Percentiles rank a stretch among this genome's conserved stretches.
Evolutionary conservation across 805 yeast species (phyloP).

Genomic region (Saccharomycopsis amapae): DNA sequence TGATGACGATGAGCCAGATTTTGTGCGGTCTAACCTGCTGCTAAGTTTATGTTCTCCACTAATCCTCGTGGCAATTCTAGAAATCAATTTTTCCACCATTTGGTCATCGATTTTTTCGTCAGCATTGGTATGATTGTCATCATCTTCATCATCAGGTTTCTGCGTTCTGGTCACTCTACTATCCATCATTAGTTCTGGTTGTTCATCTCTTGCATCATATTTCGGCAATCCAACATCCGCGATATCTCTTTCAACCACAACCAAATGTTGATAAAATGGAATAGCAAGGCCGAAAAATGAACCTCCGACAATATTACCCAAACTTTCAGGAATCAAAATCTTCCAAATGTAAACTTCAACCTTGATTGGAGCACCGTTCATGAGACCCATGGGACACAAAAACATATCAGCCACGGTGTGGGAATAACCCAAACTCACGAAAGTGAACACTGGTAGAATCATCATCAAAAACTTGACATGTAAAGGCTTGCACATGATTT

Average conservation of each 20-base stretch:
- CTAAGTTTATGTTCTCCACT: too few relatives aligned
- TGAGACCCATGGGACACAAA: conserved; percentile 53
- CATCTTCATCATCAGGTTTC: not conserved
- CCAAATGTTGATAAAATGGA: conserved; percentile 69
- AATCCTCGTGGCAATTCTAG: too few relatives aligned
- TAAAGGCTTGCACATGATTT: conserved; percentile 69
- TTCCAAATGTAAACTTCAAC: conserved; percentile 70
- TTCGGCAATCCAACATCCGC: conserved; percentile 53
- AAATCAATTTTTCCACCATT: too few relatives aligned
- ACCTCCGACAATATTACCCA: conserved; percentile 83
- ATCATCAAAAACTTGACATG: conserved; percentile 67
- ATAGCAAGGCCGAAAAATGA: conserved; percentile 51
- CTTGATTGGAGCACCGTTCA: conserved; percentile 53
- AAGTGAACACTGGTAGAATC: conserved; percentile 63
- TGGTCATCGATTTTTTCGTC: not conserved
- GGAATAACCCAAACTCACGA: conserved; percentile 71
- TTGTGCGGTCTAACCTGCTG: not conserved
- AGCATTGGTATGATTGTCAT: not conserved
- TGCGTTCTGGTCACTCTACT: conserved; percentile 63
- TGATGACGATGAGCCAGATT: not conserved
- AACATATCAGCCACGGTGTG: conserved; percentile 84
- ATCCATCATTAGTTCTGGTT: conserved; percentile 69
- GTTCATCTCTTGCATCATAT: conserved; percentile 71
- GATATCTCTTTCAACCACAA: conserved; percentile 67
- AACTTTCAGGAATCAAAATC: conserved; percentile 56